A percentile compares a stretch with the other conserved stretches of the same genome.
Conservation (phyloP, 148 eudicot genomes). For the Nepenthes mirabilis region DNA sequence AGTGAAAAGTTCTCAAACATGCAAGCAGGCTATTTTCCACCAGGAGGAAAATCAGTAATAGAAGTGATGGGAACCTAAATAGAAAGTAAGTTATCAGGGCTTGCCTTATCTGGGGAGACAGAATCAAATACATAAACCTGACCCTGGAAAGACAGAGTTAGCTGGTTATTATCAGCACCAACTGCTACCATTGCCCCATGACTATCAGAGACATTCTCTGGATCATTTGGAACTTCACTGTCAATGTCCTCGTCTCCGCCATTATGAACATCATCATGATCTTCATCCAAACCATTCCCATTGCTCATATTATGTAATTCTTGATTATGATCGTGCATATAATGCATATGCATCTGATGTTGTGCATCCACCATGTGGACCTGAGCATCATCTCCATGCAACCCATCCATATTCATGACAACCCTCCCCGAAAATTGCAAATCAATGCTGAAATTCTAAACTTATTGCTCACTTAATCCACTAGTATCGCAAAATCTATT, state of each 20-base stretch:
- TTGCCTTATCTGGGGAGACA: conserved; percentile 67
- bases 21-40: neutral
- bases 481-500: too few species aligned
- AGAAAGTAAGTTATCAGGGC: neutral
- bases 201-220: conserved; percentile 30
- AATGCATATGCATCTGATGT: conserved; percentile 39
- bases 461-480: too few species aligned
- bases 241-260: conserved; percentile 40
- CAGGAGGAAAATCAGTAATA: neutral
- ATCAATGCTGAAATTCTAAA: too few species aligned
- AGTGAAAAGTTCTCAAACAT: too few species aligned
- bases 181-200: conserved; percentile 28
- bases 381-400: conserved; percentile 22
- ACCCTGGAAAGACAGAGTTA: conserved; percentile 75
- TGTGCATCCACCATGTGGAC: conserved; percentile 30
- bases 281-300: conserved; percentile 44
- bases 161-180: conserved; percentile 45
- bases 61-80: neutral
- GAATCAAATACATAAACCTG: conserved; percentile 76
- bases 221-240: conserved; percentile 39
- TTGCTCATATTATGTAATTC: conserved; percentile 50
- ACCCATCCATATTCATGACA: conserved; percentile 26
- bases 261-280: conserved; percentile 31
- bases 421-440: too few species aligned
- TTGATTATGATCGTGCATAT: conserved; percentile 40